Base-by-base conservation (phyloP, 1,284 basidiomycete species). In the Fomitopsis betulina region DNA sequence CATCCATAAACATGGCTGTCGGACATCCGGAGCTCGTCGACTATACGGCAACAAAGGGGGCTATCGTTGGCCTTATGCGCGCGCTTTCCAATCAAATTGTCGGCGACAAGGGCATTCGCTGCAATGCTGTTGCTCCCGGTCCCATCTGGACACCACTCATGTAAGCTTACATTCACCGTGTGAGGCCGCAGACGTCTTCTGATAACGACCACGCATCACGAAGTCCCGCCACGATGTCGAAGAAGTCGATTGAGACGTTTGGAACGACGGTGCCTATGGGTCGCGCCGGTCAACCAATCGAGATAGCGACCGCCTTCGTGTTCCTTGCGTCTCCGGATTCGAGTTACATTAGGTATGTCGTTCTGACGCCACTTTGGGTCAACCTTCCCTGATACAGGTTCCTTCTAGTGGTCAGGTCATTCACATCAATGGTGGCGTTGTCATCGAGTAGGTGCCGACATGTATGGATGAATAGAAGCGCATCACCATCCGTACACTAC, bases 1-100 rank as follows among this genome's bases (percentile, higher is more conserved):
- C 76, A 0, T 76, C 73, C 57, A 76, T 82, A 65, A 82, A 80
- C 66, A 70, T 76, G 19, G 79, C 77, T 58, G 72, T 81, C 33
- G 82, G 82, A 0, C 79, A 83, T 63, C 80, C 81, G 1, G 72
- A 80, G 63, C 72, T 84, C 27, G 66, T 84, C 45, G 82, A 85
- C 67, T 84, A 83, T 66, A 80, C 80, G 17, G 70, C 79, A 1
- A 82, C 82, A 19, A 84, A 83, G 67, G 81, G 81, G n/a, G 78
- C 80, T 7, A 80, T 81, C 49, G 72, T 82, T 47, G 77, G 67
- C 5, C 80, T 82, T 59, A 73, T 70, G 64, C 68, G 72, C 19
- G 79, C 76, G 0, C 68, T 84, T 49, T 78, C 75, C 58, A 83
- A 83, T 65, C 81, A 84, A 66, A 75, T 83, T 50, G 76, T 82